These are phyloP conservation scores for Ceraceosorus guamensis DNA, from an alignment of 1,284 basidiomycete genomes.

Conservation along the genomic window DNA sequence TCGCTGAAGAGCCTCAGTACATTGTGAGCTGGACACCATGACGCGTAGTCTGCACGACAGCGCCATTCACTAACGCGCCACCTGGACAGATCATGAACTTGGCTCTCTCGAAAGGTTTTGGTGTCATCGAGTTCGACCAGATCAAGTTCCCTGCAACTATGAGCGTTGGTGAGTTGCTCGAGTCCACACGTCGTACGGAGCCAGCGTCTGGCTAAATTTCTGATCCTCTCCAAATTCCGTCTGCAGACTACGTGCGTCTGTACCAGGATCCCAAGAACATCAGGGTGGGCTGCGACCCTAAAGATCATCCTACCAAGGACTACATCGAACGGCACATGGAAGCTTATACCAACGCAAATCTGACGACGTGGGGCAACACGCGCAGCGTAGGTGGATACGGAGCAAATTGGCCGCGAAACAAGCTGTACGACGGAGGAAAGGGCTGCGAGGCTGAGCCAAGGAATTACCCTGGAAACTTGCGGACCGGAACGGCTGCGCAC, in stretches of 20 bases:
- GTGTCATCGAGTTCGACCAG: constrained; percentile 27
- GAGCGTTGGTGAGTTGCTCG: constrained; percentile 13
- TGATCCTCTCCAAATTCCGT: constrained; percentile 52
- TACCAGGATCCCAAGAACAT: constrained; percentile 26
- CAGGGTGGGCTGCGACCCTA: constrained; percentile 38
- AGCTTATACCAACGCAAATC: constrained; percentile 34
- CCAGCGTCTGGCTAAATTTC: constrained; percentile 28
- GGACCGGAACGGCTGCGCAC: too few relatives aligned
- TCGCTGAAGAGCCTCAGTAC: constrained; percentile 57
- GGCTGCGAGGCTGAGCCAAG: not conserved
- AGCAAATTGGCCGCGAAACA: constrained; percentile 36
- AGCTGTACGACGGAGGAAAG: constrained; percentile 20
- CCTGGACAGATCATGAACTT: not conserved
- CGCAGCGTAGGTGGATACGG: constrained; percentile 31
- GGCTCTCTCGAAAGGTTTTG: constrained; percentile 26
- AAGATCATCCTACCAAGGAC: constrained; percentile 54
- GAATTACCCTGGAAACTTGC: not conserved
- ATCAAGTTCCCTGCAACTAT: constrained; percentile 51
- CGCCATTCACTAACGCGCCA: not conserved
- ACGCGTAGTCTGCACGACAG: constrained; percentile 15
- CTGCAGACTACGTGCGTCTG: constrained; percentile 30
- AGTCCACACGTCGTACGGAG: constrained; percentile 15
- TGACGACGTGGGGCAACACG: constrained; percentile 38
- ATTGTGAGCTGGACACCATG: constrained; percentile 32
- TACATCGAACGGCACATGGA: constrained; percentile 52